Evolutionary conservation across 2,329 filamentous ascomycete genomes (phyloP).

Genomic region (Madurella mycetomatis): DNA sequence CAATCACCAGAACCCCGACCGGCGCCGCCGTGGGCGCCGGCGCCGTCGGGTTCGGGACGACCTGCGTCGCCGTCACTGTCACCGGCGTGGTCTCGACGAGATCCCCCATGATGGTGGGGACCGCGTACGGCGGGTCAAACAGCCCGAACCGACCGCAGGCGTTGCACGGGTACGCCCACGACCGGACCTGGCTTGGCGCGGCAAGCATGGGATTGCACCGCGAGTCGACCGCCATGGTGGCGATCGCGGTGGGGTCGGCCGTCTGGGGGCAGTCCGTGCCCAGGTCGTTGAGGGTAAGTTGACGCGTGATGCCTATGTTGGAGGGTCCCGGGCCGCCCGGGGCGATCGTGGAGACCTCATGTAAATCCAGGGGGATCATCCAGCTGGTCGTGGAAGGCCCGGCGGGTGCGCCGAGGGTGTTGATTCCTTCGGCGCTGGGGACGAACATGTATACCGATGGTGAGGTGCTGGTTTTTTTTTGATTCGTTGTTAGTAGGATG

Average conservation of each 20-base stretch:
- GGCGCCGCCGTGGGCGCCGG: constrained; percentile 3
- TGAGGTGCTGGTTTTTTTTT: constrained; percentile 30
- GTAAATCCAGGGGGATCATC: constrained; percentile 31
- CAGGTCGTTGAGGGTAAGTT: constrained; percentile 34
- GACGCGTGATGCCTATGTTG: constrained; percentile 22
- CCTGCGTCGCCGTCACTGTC: background rate
- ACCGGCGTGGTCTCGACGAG: constrained; percentile 23
- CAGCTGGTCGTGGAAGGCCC: constrained; percentile 31
- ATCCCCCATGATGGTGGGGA: constrained; percentile 31
- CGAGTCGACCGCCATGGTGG: constrained; percentile 27
- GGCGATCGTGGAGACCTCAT: constrained; percentile 35
- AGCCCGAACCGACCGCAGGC: constrained; percentile 35
- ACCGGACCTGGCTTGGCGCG: constrained; percentile 29
- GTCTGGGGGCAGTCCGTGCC: constrained; percentile 33
- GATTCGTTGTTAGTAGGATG: background rate
- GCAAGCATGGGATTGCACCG: constrained; percentile 34
- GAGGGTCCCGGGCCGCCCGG: constrained; percentile 5
- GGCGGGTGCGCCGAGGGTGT: constrained; percentile 26
- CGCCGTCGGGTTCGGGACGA: constrained; percentile 11
- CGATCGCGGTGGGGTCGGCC: constrained; percentile 26
- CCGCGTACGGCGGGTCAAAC: constrained; percentile 38
- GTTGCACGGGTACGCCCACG: constrained; percentile 35
- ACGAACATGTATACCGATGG: constrained; percentile 38
- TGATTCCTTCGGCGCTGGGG: constrained; percentile 33
- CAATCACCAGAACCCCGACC: constrained; percentile 8